phyloP scores from a whole-genome alignment of 2,329 filamentous ascomycete species.

The Neoarthrinium moseri region DNA sequence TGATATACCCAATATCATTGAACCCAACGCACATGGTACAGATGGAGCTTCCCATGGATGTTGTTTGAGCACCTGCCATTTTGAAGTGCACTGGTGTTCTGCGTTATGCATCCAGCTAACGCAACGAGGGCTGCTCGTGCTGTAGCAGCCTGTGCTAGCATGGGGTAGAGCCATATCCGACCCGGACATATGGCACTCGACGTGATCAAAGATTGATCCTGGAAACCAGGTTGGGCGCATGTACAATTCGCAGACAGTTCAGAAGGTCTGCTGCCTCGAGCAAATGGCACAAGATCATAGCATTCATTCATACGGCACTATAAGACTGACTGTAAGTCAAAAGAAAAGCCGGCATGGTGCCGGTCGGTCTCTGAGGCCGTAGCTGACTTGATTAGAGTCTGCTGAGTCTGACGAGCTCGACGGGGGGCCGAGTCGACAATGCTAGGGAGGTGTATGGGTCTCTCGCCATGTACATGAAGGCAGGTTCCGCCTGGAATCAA shows the following conservation, averaged over 20 bases:
- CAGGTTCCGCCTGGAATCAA: conserved; percentile 35
- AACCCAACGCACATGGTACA: too few species aligned
- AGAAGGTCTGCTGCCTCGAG: not conserved
- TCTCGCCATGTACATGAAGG: conserved; percentile 39
- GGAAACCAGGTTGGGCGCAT: not conserved
- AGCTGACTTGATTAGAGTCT: conserved; percentile 59
- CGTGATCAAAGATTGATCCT: too few species aligned
- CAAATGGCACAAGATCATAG: not conserved
- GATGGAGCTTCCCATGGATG: too few species aligned
- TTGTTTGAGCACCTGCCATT: too few species aligned
- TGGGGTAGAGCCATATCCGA: too few species aligned
- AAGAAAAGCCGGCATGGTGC: conserved; percentile 62
- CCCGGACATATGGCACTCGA: too few species aligned
- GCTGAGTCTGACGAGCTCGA: conserved; percentile 34
- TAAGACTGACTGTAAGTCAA: not conserved
- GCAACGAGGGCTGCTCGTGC: too few species aligned
- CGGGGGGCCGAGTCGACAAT: not conserved
- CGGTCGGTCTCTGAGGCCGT: conserved; percentile 74
- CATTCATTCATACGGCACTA: conserved; percentile 1
- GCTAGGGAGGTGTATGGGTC: conserved; percentile 42
- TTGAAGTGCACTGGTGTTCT: too few species aligned
- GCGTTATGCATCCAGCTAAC: too few species aligned
- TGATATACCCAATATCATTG: too few species aligned
- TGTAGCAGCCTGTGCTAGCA: too few species aligned
- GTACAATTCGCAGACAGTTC: not conserved